Base-by-base conservation (phyloP, 257 asterid species). In the Marsdenia floribunda region DNA sequence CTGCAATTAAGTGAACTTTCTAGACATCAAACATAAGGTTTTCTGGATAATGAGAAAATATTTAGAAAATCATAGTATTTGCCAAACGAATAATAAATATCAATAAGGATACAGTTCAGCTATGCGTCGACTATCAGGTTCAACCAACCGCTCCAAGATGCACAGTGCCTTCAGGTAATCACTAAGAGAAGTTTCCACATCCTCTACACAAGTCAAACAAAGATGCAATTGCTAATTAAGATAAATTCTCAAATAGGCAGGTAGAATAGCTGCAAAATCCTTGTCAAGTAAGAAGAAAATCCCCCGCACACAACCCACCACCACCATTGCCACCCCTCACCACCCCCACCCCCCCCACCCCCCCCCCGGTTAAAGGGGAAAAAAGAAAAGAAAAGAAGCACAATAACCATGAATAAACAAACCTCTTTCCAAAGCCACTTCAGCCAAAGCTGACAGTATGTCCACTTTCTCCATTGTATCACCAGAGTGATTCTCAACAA, bases 371-470 rank as follows among this genome's bases (percentile, higher is more conserved):
- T n/a, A n/a, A n/a, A n/a, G n/a, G n/a, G 24, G 14, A 19, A 63
- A 33, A 63, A 11, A 42, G 8, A 37, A 37, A 37, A 4, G 4
- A 37, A 42, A 42, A 42, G 47, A 42, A 42, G 47, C 47, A 44
- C 49, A 44, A 6, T 14, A 4, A 15, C 40, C 2, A 42, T 42
- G 54, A 73, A 72, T 75, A 75, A 75, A 76, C 85, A 52, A 70
- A 92, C 99, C 99, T 91, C 99, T 89, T 83, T 92, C 99, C 71
- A 95, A 84, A 75, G 99, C 93, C 21, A 92, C 99, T 84, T 92
- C 98, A 14, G 97, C 99, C 82, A 95, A 85, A 72, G 97, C 91
- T 74, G 98, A 90, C 83, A 95, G 78, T 78, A 95, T 89, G 77
- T 95, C 99, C 79, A 95, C 96, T 84, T 90, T 95, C 76, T 92